Base-by-base conservation (phyloP, 2,329 filamentous ascomycete species). In the Mariannaea sp. region DNA sequence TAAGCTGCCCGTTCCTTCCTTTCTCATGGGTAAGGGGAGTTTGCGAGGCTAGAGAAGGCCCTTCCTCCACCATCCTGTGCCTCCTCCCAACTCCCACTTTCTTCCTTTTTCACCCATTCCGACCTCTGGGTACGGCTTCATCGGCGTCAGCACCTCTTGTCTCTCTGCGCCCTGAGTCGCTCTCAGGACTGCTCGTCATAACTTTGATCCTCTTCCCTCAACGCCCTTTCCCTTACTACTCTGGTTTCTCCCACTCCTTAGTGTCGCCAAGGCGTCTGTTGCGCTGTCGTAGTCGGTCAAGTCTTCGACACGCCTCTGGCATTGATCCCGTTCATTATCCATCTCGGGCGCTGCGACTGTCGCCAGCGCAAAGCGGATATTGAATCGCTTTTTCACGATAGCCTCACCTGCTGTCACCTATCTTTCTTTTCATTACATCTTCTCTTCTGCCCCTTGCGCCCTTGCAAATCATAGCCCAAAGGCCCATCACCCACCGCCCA, bases 11-110 rank as follows among this genome's bases (percentile, higher is more conserved):
- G 69, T 72, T 72, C 68, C 67, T 71, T 71, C 65, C 67, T 66
- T 67, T 70, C 69, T 69, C 68, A 67, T 75, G 73, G 73, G 73
- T 75, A 64, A 75, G 73, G 73, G 68, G 65, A 75, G 72, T 75
- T 75, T 69, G 64, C 58, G 60, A 60, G 61, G 65, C 67, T 67
- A 71, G 69, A 67, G 70, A 67, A 73, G 68, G 69, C 72, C 68
- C 65, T 72, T 72, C 68, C 67, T 71, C 70, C 70, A 71, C 69
- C 69, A 67, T 67, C 65, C 68, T 68, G 58, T 69, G 68, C 68
- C 69, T 72, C 70, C 65, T 65, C 67, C 71, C 70, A 68, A 70
- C 70, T 70, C 69, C 66, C 67, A 64, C 68, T 66, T 69, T 68
- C 67, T 62, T 67, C 64, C 62, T 69, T 66, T 65, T 64, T 64